Base-by-base conservation (phyloP, 1,284 basidiomycete genomes). In the Schizopora paradoxa region DNA sequence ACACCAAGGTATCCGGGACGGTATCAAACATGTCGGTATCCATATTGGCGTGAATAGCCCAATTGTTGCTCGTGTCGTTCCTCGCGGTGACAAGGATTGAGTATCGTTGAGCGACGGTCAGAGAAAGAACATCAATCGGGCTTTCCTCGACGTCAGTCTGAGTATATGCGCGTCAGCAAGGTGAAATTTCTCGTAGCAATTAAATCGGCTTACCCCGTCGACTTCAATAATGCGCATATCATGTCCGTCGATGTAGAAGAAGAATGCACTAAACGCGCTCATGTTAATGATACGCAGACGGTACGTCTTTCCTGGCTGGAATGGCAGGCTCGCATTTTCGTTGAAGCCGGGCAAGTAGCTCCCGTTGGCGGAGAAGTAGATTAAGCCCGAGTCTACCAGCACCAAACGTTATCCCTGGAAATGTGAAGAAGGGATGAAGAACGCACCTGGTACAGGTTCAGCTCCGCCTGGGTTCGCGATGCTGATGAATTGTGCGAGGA, bases 91-190 rank as follows among this genome's bases (percentile, higher is more conserved):
- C 89, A 38, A 97, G 79, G 41, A 98, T 70, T 0, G 91, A 93
- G 66, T 94, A 96, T n/a, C 94, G 81, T 64, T 98, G 94, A 0
- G 93, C 93, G 37, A 87, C 90, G 4, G 88, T 74, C 48, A 96
- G 52, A 33, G 79, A 74, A 42, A 97, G 57, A 26, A 83, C 61
- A 57, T 90, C 83, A 48, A 82, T 79, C 0, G 79, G 72, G 44
- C 70, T 84, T 51, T 83, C 82, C 58, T 86, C 72, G 2, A 82
- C 72, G 63, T 96, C 93, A 3, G 83, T 85, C 79, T 86, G 47
- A 21, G n/a, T 21, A 7, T 19, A 45, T 19, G 29, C 33, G 25
- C 14, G 18, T 21, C 22, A 29, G 19, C 28, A 10, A 28, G 19
- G 29, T 46, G 23, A 10, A 43, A 42, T 21, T 5, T 6, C 16